Conservation (phyloP, 2,329 filamentous ascomycete species). For the Polychaeton citri region DNA sequence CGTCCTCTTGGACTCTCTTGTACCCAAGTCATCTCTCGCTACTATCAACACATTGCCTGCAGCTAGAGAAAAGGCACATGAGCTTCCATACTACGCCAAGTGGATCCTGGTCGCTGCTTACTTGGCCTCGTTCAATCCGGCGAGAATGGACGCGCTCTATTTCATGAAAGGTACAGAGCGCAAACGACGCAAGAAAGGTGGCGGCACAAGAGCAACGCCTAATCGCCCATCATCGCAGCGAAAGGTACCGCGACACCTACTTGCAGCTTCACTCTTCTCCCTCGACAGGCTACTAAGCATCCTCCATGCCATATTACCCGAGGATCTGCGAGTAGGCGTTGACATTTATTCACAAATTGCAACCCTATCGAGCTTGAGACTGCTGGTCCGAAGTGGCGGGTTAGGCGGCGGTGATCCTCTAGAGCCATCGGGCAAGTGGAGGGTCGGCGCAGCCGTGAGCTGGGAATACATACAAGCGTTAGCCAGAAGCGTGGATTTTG, state of each 20-base stretch:
- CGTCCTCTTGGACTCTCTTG: conserved; percentile 53
- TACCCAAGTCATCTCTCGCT: conserved; percentile 13
- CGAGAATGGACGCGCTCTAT: conserved; percentile 57
- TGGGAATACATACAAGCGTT: conserved; percentile 64
- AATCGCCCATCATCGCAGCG: conserved; percentile 35
- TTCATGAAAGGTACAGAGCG: conserved; percentile 58
- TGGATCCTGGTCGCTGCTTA: conserved; percentile 65
- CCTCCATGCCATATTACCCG: conserved; percentile 50
- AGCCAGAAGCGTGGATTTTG: conserved; percentile 62
- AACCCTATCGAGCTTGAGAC: conserved; percentile 55
- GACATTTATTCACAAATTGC: conserved; percentile 46
- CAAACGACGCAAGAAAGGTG: conserved; percentile 36
- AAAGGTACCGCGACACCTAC: conserved; percentile 62
- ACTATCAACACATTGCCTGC: conserved; percentile 5
- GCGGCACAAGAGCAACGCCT: conserved; percentile 22
- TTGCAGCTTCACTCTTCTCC: conserved; percentile 64
- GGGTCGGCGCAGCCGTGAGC: conserved; percentile 51
- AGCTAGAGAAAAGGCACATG: conserved; percentile 19
- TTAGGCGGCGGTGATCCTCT: conserved; percentile 46
- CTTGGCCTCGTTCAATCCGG: conserved; percentile 66
- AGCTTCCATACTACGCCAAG: conserved; percentile 58
- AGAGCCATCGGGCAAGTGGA: conserved; percentile 60
- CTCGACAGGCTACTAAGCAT: conserved; percentile 70
- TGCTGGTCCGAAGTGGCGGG: conserved; percentile 52
- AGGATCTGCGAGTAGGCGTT: conserved; percentile 27